A percentile compares a stretch with the other conserved stretches of the same genome.
These are phyloP conservation scores for Linum tenue DNA, from an alignment of 345 rosid species.

Conservation along the genomic window DNA sequence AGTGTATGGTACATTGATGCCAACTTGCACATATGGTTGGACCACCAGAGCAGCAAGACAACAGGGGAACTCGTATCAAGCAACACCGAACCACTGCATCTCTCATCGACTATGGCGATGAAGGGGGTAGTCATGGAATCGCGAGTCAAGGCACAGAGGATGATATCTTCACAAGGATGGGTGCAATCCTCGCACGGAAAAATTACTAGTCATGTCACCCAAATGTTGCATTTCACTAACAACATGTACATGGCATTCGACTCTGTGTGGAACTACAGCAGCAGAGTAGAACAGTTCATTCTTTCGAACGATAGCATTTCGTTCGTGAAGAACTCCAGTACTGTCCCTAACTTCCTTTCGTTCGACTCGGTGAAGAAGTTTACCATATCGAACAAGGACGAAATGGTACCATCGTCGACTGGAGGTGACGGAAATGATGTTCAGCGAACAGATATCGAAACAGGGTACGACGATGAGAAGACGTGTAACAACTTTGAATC, in stretches of 20 bases:
- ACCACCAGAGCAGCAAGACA: conserved; percentile 29
- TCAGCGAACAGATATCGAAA: conserved; percentile 32
- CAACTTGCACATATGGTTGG: conserved; percentile 18
- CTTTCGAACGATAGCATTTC: conserved; percentile 37
- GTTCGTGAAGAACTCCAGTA: conserved; percentile 10
- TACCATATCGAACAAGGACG: conserved; percentile 23
- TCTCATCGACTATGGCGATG: conserved; percentile 17
- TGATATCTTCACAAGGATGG: conserved; percentile 46
- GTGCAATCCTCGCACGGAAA: conserved; percentile 58
- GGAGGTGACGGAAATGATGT: conserved; percentile 27
- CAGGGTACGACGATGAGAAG: conserved; percentile 54
- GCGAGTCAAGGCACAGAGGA: conserved; percentile 38
- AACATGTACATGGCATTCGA: conserved; percentile 42
- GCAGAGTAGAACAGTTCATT: conserved; percentile 48
- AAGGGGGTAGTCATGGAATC: conserved; percentile 51
- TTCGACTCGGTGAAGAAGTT: conserved; percentile 41
- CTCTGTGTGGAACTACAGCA: not conserved
- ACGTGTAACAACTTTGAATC: conserved; percentile 7
- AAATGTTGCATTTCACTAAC: conserved; percentile 46
- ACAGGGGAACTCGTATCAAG: conserved; percentile 49
- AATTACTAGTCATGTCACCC: conserved; percentile 38
- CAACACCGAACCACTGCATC: conserved; percentile 1
- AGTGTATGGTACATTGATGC: conserved; percentile 78
- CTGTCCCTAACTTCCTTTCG: conserved; percentile 9
- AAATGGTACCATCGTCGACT: conserved; percentile 20